Evolutionary conservation across 1,139 yeast species (phyloP).

Genomic region (Hansenula sp.): DNA sequence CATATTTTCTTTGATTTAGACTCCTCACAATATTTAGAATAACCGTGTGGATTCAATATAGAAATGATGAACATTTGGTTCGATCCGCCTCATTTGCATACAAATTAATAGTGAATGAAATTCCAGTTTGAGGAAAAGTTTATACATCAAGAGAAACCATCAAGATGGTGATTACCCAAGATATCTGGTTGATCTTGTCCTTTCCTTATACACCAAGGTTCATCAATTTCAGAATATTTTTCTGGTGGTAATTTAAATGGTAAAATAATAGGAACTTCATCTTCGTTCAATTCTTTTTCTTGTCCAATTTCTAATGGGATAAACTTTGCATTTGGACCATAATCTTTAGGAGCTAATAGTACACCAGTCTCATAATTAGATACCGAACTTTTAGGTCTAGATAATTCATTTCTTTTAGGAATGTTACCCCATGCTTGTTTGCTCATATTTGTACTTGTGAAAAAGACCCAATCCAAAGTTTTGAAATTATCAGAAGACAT

Average conservation of each 20-base stretch:
- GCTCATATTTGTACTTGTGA: constrained; percentile 65
- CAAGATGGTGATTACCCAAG: neutral
- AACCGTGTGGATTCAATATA: too few species aligned
- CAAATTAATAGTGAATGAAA: too few species aligned
- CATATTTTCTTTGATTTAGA: too few species aligned
- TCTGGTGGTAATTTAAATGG: constrained; percentile 54
- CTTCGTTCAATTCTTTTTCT: constrained; percentile 8
- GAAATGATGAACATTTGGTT: too few species aligned
- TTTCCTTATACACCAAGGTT: constrained; percentile 43
- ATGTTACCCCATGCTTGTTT: constrained; percentile 65
- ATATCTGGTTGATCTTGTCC: constrained; percentile 12
- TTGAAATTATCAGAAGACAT: constrained; percentile 46
- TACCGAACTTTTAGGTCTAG: constrained; percentile 2
- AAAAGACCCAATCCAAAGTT: constrained; percentile 55
- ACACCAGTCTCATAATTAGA: constrained; percentile 57
- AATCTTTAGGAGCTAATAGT: constrained; percentile 31
- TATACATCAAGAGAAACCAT: neutral
- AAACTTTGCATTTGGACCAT: constrained; percentile 17
- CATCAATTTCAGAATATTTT: constrained; percentile 36
- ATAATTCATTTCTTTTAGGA: constrained; percentile 4
- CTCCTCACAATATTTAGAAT: too few species aligned
- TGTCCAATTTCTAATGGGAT: constrained; percentile 38
- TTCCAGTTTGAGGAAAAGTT: too few species aligned
- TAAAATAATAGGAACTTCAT: constrained; percentile 36
- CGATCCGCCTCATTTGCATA: too few species aligned